A percentile compares a stretch with the other conserved stretches of the same genome.
These are phyloP conservation scores for Fusarium palustre DNA, from an alignment of 2,329 filamentous ascomycete species.

Conservation along the genomic window DNA sequence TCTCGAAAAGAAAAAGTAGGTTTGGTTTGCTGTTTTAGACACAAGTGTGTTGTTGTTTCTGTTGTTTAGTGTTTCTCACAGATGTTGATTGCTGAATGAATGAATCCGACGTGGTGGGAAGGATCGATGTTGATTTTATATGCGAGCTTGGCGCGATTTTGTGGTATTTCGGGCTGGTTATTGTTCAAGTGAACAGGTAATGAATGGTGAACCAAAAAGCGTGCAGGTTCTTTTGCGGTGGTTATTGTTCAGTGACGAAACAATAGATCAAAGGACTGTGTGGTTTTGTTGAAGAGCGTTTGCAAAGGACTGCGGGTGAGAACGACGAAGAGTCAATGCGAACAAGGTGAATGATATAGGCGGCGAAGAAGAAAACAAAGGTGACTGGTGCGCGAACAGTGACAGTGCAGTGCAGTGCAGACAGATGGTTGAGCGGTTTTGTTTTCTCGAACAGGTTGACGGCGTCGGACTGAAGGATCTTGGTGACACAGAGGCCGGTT, in stretches of 20 bases:
- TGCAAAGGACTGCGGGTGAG: conserved; percentile 31
- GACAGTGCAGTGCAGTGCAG: conserved; percentile 25
- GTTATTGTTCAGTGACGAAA: conserved; percentile 29
- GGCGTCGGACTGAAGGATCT: conserved; percentile 28
- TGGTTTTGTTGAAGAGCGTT: conserved; percentile 22
- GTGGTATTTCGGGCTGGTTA: conserved; percentile 16
- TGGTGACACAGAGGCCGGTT: conserved; percentile 30
- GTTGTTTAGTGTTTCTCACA: conserved; percentile 23
- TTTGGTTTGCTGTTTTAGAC: conserved; percentile 4
- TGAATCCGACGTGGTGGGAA: conserved; percentile 17
- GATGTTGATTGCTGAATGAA: conserved; percentile 20
- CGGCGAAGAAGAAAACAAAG: conserved; percentile 12
- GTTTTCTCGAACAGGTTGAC: conserved; percentile 39
- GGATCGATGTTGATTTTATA: conserved; percentile 34
- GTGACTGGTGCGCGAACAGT: conserved; percentile 28
- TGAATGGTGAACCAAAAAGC: conserved; percentile 29
- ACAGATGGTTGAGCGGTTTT: conserved; percentile 32
- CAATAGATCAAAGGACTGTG: conserved; percentile 40
- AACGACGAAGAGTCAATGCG: conserved; percentile 23
- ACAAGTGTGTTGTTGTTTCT: conserved; percentile 10
- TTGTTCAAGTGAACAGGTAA: conserved; percentile 38
- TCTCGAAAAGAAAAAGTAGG: conserved; percentile 11
- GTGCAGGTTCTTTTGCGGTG: conserved; percentile 25
- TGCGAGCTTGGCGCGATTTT: conserved; percentile 20
- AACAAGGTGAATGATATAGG: conserved; percentile 27